Evolutionary conservation across 78 protist species (phyloP).

Genomic region (Dictyostelium brefeldianum): DNA sequence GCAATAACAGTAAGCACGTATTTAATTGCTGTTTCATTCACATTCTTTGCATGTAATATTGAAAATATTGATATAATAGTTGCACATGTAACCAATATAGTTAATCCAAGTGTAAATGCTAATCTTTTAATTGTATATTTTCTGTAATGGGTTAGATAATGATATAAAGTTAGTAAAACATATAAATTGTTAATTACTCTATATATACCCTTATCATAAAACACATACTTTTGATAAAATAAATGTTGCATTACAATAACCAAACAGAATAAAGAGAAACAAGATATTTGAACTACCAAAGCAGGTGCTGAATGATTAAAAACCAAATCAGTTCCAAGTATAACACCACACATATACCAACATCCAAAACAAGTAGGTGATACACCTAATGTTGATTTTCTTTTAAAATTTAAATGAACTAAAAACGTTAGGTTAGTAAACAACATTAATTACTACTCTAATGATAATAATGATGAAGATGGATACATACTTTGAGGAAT

Average conservation of each 20-base stretch:
- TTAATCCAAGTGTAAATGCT: background rate
- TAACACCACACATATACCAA: slow-evolving; percentile 43
- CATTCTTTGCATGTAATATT: background rate
- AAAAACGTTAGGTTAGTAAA: background rate
- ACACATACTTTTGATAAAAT: slow-evolving; percentile 52
- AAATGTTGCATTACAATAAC: slow-evolving; percentile 34
- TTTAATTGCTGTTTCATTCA: background rate
- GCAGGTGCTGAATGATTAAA: slow-evolving; percentile 17
- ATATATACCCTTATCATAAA: background rate
- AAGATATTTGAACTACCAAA: slow-evolving; percentile 35
- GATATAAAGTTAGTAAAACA: no score
- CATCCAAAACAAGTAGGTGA: slow-evolving; percentile 46
- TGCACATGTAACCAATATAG: background rate
- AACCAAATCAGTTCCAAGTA: slow-evolving; percentile 38
- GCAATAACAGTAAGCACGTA: background rate
- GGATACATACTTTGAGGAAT: slow-evolving; percentile 44
- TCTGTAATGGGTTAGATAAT: background rate
- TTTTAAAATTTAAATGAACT: slow-evolving; percentile 55
- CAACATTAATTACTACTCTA: background rate
- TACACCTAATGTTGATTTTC: slow-evolving; percentile 37
- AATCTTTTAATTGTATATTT: slow-evolving; percentile 8
- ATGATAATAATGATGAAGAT: no score
- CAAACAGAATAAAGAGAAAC: slow-evolving; percentile 31
- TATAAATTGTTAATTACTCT: background rate
- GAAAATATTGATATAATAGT: background rate